phyloP scores from a whole-genome alignment of 208 protist species.

The Crithidia expoeki region DNA sequence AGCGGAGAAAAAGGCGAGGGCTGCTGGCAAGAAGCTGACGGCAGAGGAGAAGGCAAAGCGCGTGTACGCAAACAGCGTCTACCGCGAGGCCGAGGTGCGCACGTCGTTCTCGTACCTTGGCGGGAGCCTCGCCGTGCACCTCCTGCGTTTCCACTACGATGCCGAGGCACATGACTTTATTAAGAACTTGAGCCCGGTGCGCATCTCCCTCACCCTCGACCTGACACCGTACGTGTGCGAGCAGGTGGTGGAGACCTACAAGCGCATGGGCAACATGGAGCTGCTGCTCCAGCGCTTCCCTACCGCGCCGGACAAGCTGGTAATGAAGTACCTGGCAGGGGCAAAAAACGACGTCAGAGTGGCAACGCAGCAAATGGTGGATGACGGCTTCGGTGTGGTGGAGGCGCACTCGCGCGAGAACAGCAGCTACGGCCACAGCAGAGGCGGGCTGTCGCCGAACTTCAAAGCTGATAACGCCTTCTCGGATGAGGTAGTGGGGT shows the following conservation, averaged over 20 bases:
- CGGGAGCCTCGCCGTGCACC: constrained; percentile 73
- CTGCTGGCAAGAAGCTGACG: constrained; percentile 36
- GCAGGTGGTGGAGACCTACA: constrained; percentile 48
- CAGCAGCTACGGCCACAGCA: constrained; percentile 5
- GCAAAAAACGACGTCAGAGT: constrained; percentile 32
- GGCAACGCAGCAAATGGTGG: constrained; percentile 33
- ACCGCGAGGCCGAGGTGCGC: constrained; percentile 71
- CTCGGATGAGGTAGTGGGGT: constrained; percentile 18
- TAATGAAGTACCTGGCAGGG: constrained; percentile 23
- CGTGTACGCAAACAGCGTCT: constrained; percentile 65
- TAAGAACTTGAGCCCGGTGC: constrained; percentile 62
- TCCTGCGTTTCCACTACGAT: constrained; percentile 86
- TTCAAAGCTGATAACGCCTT: constrained; percentile 8
- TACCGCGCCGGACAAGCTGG: constrained; percentile 6
- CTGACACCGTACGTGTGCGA: constrained; percentile 55
- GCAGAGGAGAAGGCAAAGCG: constrained; percentile 32
- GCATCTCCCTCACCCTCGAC: constrained; percentile 65
- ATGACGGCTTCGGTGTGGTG: constrained; percentile 25
- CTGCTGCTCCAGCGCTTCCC: constrained; percentile 56
- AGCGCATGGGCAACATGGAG: constrained; percentile 27
- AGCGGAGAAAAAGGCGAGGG: constrained; percentile 27
- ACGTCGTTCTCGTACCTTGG: constrained; percentile 66
- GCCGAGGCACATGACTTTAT: constrained; percentile 49
- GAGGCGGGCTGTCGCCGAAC: not conserved
- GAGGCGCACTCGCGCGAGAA: constrained; percentile 25